These are phyloP conservation scores for Eleusine coracana DNA, from an alignment of 176 grass and related monocot genomes.

Conservation along the genomic window DNA sequence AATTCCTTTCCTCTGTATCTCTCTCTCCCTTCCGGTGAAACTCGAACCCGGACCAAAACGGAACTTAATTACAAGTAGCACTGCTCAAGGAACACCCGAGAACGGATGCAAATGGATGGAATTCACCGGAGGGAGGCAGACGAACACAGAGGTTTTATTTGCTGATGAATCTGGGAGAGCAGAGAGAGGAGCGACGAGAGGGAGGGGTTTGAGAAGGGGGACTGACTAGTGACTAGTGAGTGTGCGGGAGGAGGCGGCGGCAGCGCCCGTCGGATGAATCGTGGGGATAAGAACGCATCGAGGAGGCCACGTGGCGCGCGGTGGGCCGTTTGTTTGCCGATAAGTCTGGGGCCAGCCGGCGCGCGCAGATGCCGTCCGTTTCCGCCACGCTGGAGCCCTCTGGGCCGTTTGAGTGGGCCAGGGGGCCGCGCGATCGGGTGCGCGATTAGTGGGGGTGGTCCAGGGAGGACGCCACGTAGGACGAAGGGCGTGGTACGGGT, in stretches of 20 bases:
- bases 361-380: conserved; percentile 18
- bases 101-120: neutral
- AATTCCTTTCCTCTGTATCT: neutral
- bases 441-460: conserved; percentile 22
- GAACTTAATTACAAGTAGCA: neutral
- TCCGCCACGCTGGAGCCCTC: conserved; percentile 38
- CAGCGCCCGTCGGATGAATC: conserved; percentile 44
- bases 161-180: neutral
- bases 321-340: conserved; percentile 53
- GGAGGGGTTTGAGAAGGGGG: conserved; percentile 2
- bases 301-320: conserved; percentile 44
- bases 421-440: neutral
- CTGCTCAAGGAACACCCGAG: conserved; percentile 8
- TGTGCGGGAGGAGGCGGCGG: neutral
- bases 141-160: neutral
- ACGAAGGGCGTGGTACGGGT: conserved; percentile 16
- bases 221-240: no score
- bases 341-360: conserved; percentile 38
- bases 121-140: neutral
- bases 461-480: conserved; percentile 24
- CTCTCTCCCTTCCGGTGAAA: no score
- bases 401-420: neutral
- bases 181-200: neutral
- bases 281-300: conserved; percentile 66
- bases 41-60: neutral